Percentiles rank a stretch among this genome's conserved stretches.
Evolutionary conservation across 2,329 filamentous ascomycete genomes (phyloP).

Genomic region (Trichoderma sp.): DNA sequence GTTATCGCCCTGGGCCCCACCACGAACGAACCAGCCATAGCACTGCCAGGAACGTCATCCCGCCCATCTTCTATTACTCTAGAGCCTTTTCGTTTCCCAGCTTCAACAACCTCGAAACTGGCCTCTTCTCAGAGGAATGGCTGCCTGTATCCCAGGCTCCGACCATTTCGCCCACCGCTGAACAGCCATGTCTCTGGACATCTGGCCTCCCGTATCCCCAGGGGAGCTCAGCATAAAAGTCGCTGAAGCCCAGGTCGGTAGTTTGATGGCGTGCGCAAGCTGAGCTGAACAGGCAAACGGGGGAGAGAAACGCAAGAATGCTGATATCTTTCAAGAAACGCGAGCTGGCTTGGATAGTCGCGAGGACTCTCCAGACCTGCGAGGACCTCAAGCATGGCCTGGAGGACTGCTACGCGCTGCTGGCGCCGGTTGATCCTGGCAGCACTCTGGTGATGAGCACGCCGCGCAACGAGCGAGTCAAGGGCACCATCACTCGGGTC

Average conservation of each 20-base stretch:
- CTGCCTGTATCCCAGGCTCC: slow-evolving; percentile 20
- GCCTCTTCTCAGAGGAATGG: slow-evolving; percentile 15
- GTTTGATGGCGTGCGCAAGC: background rate
- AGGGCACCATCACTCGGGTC: slow-evolving; percentile 86
- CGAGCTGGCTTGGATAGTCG: slow-evolving; percentile 56
- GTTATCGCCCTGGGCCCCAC: slow-evolving; percentile 5
- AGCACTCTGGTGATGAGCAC: slow-evolving; percentile 89
- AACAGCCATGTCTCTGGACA: slow-evolving; percentile 52
- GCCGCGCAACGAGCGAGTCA: slow-evolving; percentile 81
- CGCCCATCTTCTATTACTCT: no score
- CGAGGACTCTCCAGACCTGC: slow-evolving; percentile 49
- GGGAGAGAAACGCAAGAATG: slow-evolving; percentile 23
- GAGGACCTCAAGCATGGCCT: slow-evolving; percentile 62
- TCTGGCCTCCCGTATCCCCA: slow-evolving; percentile 56
- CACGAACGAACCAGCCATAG: background rate
- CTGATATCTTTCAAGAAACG: slow-evolving; percentile 41
- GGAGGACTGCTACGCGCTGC: slow-evolving; percentile 82
- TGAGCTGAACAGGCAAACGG: background rate
- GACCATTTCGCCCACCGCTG: background rate
- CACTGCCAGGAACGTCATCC: slow-evolving; percentile 3
- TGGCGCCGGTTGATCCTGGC: slow-evolving; percentile 80
- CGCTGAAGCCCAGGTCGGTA: slow-evolving; percentile 51
- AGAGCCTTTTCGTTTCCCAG: background rate
- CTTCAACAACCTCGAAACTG: background rate
- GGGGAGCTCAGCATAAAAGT: slow-evolving; percentile 50